Evolutionary conservation across 1,284 basidiomycete genomes (phyloP), one percentile per base, ranked within the genome.

Genomic region (Moesziomyces globuligerus): DNA sequence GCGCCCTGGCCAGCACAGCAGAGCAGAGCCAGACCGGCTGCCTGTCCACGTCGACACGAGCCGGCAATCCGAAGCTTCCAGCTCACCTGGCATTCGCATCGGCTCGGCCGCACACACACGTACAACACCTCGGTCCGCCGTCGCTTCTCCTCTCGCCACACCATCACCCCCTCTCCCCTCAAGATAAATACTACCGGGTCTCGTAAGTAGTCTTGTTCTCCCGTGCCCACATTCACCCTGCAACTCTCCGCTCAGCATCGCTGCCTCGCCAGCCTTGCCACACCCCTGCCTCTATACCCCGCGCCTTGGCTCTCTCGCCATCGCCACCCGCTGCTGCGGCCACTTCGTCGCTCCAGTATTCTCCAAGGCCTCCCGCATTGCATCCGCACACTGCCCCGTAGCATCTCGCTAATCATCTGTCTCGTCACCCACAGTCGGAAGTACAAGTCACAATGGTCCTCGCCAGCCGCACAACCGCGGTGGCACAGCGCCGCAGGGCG

Each of bases 401-500:
- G 44, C 44, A 44, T 38, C 28, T 48, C 43, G 34, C 53, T 18
- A 45, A 48, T 25, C n/a, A n/a, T 18, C 17, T 29, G 5, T 36
- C 10, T 15, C 17, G 34, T 37, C 43, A 23, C 11, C 26, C 23
- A 42, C 51, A 66, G 62, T 66, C 55, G 62, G 62, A 59, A 55
- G 62, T 59, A 61, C 36, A 58, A 62, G 26, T 18, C 51, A 59
- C 44, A 18, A 62, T 70, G 59, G 56, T 62, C 46, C 39, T 40
- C 32, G 47, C 68, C 57, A 61, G 48, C 28, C 56, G 57, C 57
- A 56, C 61, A 65, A 58, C 56, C 47, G 53, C 57, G 57, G 42
- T 55, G 57, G 68, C 50, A 48, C 61, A 65, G 56, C 61, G 61
- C 59, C 61, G 68, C 32, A 48, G 51, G 57, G 67, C 56, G 26